Conservation (phyloP, 2,329 filamentous ascomycete species). For the Phoma sp. region DNA sequence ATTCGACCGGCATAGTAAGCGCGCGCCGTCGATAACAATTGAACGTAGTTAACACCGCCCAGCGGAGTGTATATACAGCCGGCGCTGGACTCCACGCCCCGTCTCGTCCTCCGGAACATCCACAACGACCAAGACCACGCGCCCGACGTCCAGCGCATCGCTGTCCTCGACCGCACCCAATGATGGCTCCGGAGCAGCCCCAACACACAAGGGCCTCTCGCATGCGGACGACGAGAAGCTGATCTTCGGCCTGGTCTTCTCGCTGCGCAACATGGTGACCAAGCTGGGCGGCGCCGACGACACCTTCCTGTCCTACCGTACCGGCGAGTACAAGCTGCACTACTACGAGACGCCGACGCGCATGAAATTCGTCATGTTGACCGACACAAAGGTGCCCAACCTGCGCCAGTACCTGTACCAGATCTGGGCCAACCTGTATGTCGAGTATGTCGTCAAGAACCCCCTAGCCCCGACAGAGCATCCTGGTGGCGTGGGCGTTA, state of each 20-base stretch:
- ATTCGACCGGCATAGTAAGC: constrained; percentile 94
- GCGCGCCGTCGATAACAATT: background rate
- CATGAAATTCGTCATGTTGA: constrained; percentile 95
- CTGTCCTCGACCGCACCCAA: constrained; percentile 37
- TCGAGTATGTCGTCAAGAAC: constrained; percentile 82
- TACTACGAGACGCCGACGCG: constrained; percentile 98
- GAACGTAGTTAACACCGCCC: background rate
- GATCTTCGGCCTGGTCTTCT: constrained; percentile 96
- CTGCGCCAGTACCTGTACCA: constrained; percentile 95
- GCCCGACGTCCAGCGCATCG: constrained; percentile 57
- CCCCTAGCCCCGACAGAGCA: constrained; percentile 67
- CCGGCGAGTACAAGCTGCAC: constrained; percentile 94
- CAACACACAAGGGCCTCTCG: constrained; percentile 45
- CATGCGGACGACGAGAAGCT: constrained; percentile 90
- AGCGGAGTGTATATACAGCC: constrained; percentile 98
- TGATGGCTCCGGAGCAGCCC: constrained; percentile 38
- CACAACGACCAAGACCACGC: constrained; percentile 50
- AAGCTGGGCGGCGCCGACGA: constrained; percentile 94
- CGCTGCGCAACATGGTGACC: constrained; percentile 92
- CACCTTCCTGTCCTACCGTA: constrained; percentile 89
- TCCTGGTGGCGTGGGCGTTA: constrained; percentile 65
- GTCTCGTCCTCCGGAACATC: constrained; percentile 41
- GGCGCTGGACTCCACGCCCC: constrained; percentile 73
- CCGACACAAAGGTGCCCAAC: constrained; percentile 84
- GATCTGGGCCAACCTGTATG: constrained; percentile 97